Evolutionary conservation across 176 grass and related monocot species (phyloP), one percentile per base, ranked within the genome.

Genomic region (Zoysia pacifica): DNA sequence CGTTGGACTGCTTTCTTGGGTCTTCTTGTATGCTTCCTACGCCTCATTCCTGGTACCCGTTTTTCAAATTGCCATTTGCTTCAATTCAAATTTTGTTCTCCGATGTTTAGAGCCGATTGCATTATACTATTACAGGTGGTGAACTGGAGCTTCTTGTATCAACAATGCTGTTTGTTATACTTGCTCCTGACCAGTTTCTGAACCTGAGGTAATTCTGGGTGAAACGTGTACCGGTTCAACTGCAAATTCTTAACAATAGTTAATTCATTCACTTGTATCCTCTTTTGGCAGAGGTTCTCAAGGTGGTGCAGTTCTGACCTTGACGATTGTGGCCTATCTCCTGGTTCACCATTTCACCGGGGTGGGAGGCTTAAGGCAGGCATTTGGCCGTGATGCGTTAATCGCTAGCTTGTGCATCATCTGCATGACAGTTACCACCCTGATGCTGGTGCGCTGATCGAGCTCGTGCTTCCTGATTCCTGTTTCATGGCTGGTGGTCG

Each of bases 261-360:
- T 18, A 59, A 8, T 61, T 61, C 58, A 61, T 61, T 68, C 50
- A 8, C 2, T 52, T 73, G 0, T 75, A 3, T 72, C 16, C 41
- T 54, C 15, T 58, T 70, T 58, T 40, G 9, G 69, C 77, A 97
- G 91, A 52, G 81, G 86, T 36, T 87, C 83, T 55, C 86, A 89
- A 81, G 83, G 81, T 3, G 84, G 88, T 51, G 65, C 75, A 5
- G 70, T 91, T 68, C 16, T 97, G 36, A 81, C 88, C 12, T 56
- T 83, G 81, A 86, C 67, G 15, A 86, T 89, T 36, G 79, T 84
- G 2, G 71, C 9, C 16, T 97, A 75, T 74, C 78, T 97, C 53
- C 79, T 89, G 35, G 81, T 87, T 74, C 91, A 93, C 14, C 91
- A 93, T 82, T 89, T 97, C 66, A 81, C 88, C 4, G 76, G 86